Conservation (phyloP, 2,329 filamentous ascomycete species). For the Volutella citrinella region DNA sequence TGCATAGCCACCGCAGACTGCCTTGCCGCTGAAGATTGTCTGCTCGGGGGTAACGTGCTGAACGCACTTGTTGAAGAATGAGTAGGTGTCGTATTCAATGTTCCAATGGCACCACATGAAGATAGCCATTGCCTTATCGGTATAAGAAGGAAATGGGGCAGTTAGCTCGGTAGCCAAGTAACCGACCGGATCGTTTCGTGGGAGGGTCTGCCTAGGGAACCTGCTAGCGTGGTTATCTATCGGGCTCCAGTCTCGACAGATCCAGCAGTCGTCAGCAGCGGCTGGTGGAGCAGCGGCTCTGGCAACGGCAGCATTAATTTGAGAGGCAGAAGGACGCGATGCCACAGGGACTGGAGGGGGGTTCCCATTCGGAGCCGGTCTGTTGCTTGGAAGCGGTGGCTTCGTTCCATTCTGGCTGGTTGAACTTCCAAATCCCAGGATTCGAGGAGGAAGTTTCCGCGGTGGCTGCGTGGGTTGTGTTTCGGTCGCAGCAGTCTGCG, state of each 20-base stretch:
- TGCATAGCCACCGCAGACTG: slow-evolving; percentile 91
- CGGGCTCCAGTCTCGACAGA: slow-evolving; percentile 83
- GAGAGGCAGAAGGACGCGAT: slow-evolving; percentile 50
- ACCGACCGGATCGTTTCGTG: slow-evolving; percentile 60
- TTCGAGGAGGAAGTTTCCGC: slow-evolving; percentile 17
- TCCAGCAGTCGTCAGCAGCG: slow-evolving; percentile 56
- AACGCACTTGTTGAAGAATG: slow-evolving; percentile 73
- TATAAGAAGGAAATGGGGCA: slow-evolving; percentile 72
- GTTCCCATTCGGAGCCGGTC: slow-evolving; percentile 28
- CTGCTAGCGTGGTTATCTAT: slow-evolving; percentile 76
- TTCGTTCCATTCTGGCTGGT: slow-evolving; percentile 5
- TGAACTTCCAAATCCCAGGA: slow-evolving; percentile 13
- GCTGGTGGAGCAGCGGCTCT: slow-evolving; percentile 27
- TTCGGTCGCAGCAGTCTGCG: slow-evolving; percentile 9
- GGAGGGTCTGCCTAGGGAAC: slow-evolving; percentile 71
- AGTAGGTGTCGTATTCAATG: slow-evolving; percentile 75
- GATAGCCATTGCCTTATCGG: slow-evolving; percentile 88
- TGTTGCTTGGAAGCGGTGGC: slow-evolving; percentile 11
- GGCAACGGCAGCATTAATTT: slow-evolving; percentile 45
- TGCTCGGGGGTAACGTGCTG: slow-evolving; percentile 66
- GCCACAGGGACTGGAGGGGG: slow-evolving; percentile 52
- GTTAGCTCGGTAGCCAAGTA: slow-evolving; percentile 79
- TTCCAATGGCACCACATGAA: slow-evolving; percentile 98
- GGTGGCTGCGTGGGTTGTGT: slow-evolving; percentile 9
- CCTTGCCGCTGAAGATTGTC: slow-evolving; percentile 72